Base-by-base conservation (phyloP, 1,284 basidiomycete species). In the Cutaneotrichosporon sp. region DNA sequence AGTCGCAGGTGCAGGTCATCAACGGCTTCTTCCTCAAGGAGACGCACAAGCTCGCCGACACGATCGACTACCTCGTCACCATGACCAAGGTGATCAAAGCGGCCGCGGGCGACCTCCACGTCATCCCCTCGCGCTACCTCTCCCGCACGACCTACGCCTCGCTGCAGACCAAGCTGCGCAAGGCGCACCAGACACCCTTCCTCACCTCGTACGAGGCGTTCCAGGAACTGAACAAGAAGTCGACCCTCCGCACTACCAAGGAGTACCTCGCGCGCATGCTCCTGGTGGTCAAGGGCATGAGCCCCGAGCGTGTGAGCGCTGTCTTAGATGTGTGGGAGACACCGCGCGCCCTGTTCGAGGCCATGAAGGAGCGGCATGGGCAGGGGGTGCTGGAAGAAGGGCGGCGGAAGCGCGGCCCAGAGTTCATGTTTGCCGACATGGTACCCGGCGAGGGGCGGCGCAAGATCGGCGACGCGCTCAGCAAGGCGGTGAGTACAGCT, bases 1-100 rank as follows among this genome's bases (percentile, higher is more conserved):
- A 80, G 61, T 83, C 83, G 16, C 82, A 83, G 63, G 80, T 83
- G 5, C 84, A 85, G 65, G 76, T 85, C 36, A 78, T 83, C 53
- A 83, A 84, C 66, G 80, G 81, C 24, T 86, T 85, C 72, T 82
- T 80, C 64, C 77, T 86, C 11, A 83, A 85, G 63, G 80, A 82
- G 51, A 84, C 83, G 0, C 73, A 79, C 43, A 80, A 78, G 54
- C 62, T 83, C 10, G 69, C 71, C n/a, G 83, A 83, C 31, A 83
- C 83, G 5, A 80, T 84, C 64, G 80, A 82, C 55, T 85, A 81
- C 61, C 76, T 85, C 20, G 76, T 75, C 2, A 77, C 74, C 16
- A 78, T 83, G 74, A 83, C 83, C 18, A 69, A 74, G 22, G 79
- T 82, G 18, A 80, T 86, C 58, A 63, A 69, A 14, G 69, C 76